Percentiles rank a stretch among this genome's conserved stretches.
Conservation (phyloP, 768 basidiomycete genomes). For the Rhizopogon roseolus region DNA sequence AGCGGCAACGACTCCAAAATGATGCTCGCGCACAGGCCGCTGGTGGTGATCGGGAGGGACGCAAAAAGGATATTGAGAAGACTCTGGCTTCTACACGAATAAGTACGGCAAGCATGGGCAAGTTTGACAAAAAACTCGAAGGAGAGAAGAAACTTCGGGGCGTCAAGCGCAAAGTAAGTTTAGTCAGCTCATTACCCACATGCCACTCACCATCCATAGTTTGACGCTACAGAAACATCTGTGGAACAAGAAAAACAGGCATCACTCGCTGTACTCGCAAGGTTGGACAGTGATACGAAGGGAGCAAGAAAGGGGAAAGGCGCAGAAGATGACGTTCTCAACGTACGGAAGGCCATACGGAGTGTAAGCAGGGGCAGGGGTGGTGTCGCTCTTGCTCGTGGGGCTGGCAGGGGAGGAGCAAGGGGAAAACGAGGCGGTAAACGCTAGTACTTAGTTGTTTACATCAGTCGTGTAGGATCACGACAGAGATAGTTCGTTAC, state of each 20-base stretch:
- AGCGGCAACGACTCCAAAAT: constrained; percentile 71
- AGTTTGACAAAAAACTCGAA: constrained; percentile 84
- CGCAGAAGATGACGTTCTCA: constrained; percentile 52
- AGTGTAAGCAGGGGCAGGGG: constrained; percentile 68
- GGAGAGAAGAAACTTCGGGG: constrained; percentile 89
- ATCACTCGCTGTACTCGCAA: constrained; percentile 71
- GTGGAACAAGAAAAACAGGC: constrained; percentile 62
- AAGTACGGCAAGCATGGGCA: constrained; percentile 95
- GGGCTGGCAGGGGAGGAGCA: constrained; percentile 23
- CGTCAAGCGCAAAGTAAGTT: constrained; percentile 84
- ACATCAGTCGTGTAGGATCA: neutral
- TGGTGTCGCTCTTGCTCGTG: constrained; percentile 50
- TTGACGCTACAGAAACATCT: constrained; percentile 75
- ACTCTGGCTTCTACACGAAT: constrained; percentile 70
- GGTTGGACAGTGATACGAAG: constrained; percentile 70
- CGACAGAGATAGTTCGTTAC: neutral
- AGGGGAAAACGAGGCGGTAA: constrained; percentile 26
- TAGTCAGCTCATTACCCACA: neutral
- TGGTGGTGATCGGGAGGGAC: constrained; percentile 35
- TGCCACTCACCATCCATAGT: constrained; percentile 41
- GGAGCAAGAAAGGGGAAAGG: constrained; percentile 40
- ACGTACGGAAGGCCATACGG: constrained; percentile 86
- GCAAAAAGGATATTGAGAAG: constrained; percentile 72
- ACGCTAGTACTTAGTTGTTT: constrained; percentile 9
- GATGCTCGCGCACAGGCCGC: constrained; percentile 47